Conservation (phyloP, 1,139 yeast genomes). For the Blastobotrys capitulatus region DNA sequence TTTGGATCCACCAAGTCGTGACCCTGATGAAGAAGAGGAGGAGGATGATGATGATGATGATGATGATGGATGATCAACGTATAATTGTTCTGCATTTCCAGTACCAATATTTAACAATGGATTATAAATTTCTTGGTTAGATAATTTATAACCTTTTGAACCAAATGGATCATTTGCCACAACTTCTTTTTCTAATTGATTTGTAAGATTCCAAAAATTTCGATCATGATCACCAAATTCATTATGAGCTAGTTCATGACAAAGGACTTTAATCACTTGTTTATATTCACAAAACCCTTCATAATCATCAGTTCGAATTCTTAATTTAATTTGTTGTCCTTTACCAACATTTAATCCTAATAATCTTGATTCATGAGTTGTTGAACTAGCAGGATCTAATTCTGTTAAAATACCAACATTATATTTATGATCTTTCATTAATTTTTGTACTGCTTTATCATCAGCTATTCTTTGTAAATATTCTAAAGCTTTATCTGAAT, state of each 20-base stretch:
- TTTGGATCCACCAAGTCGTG: no score
- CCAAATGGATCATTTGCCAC: constrained; percentile 33
- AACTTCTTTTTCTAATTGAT: constrained; percentile 33
- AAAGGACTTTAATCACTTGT: constrained; percentile 33
- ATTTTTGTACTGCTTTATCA: constrained; percentile 34
- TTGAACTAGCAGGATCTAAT: constrained; percentile 37
- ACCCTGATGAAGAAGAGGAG: not conserved
- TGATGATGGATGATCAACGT: constrained; percentile 22
- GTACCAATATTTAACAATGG: constrained; percentile 15
- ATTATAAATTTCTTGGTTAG: constrained; percentile 21
- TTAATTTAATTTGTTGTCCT: constrained; percentile 36
- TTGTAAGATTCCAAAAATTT: constrained; percentile 36
- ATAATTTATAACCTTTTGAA: constrained; percentile 18
- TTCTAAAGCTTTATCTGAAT: constrained; percentile 28
- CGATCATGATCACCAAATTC: constrained; percentile 34
- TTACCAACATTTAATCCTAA: constrained; percentile 35
- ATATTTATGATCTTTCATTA: constrained; percentile 35
- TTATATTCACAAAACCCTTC: constrained; percentile 37
- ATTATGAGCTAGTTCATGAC: constrained; percentile 40
- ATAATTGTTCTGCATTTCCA: constrained; percentile 18
- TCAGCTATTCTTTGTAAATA: constrained; percentile 30
- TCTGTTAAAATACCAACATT: constrained; percentile 36
- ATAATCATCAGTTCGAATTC: constrained; percentile 38
- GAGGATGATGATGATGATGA: no score
- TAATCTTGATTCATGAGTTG: constrained; percentile 26